These are phyloP conservation scores for Gossypium raimondii DNA, from an alignment of 345 rosid species.

Conservation along the genomic window DNA sequence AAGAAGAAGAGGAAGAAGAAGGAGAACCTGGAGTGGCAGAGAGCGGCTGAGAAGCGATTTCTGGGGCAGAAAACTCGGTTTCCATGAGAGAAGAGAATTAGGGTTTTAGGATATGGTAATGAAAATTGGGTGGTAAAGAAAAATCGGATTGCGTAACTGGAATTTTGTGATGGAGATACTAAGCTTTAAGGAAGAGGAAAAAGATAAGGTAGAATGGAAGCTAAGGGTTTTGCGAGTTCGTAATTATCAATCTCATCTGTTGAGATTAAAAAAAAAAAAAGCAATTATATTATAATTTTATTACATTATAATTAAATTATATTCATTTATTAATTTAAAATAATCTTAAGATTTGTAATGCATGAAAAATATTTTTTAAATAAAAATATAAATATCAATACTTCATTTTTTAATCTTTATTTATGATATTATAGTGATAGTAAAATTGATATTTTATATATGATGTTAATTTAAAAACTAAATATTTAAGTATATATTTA, in stretches of 20 bases:
- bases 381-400: too few relatives aligned
- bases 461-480: too few relatives aligned
- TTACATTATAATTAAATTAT: too few relatives aligned
- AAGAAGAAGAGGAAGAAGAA: constrained; percentile 3
- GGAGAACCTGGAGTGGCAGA: constrained; percentile 48
- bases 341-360: too few relatives aligned
- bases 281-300: neutral
- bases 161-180: neutral
- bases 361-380: too few relatives aligned
- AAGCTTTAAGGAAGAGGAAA: neutral
- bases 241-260: too few relatives aligned
- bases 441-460: too few relatives aligned
- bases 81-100: constrained; percentile 35
- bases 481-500: too few relatives aligned
- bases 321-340: too few relatives aligned
- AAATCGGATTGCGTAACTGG: neutral
- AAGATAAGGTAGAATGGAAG: neutral
- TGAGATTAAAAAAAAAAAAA: neutral
- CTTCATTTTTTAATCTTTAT: too few relatives aligned
- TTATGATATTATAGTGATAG: too few relatives aligned
- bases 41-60: constrained; percentile 23
- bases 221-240: neutral
- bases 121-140: neutral
- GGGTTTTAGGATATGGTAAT: constrained; percentile 13
- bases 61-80: constrained; percentile 34